These are phyloP conservation scores for Tolypocladium tundrense DNA, from an alignment of 2,329 filamentous ascomycete genomes.

Conservation along the genomic window DNA sequence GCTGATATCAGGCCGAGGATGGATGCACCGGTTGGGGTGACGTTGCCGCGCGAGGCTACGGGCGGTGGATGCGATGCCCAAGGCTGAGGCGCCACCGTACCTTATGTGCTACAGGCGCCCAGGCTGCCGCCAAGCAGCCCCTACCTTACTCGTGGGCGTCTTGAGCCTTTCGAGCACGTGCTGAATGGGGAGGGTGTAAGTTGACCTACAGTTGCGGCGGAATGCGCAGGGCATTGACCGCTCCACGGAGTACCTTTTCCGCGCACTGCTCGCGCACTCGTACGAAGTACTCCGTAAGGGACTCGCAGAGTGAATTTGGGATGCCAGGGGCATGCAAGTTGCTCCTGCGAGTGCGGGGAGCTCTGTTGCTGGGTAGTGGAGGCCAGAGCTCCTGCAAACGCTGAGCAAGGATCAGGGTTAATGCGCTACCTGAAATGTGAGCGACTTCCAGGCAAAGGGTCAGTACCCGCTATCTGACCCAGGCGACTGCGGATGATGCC, in stretches of 20 bases:
- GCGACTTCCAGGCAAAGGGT: not conserved
- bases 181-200: no score
- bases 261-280: not conserved
- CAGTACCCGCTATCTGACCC: not conserved
- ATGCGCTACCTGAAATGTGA: not conserved
- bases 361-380: not conserved
- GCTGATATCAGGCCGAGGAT: not conserved
- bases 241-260: no score
- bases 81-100: not conserved
- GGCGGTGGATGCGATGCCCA: not conserved
- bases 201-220: no score
- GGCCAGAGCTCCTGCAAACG: not conserved
- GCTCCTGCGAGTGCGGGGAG: not conserved
- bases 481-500: not conserved
- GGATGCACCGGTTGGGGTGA: not conserved
- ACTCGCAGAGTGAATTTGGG: no score
- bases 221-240: no score
- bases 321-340: not conserved
- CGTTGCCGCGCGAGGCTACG: not conserved
- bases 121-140: no score
- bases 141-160: not conserved
- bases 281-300: no score
- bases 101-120: no score
- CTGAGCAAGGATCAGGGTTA: not conserved
- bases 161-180: no score